These are phyloP conservation scores for Debaryomyces prosopidis DNA, from an alignment of 805 yeast species.

Conservation along the genomic window DNA sequence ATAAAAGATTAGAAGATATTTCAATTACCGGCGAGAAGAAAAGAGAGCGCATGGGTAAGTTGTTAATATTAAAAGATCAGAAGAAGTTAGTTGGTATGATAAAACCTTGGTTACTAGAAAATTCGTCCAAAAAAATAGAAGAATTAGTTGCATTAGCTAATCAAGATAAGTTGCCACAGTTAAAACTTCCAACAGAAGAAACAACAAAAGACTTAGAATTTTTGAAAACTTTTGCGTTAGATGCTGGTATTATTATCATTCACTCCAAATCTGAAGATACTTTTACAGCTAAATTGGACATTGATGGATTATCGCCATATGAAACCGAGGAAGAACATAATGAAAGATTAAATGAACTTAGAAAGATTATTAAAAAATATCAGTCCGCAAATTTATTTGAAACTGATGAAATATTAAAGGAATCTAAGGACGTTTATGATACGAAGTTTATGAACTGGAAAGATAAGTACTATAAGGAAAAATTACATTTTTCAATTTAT, in stretches of 20 bases:
- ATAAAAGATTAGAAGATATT: constrained; percentile 76
- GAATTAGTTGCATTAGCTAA: constrained; percentile 37
- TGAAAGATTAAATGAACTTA: constrained; percentile 50
- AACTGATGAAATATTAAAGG: constrained; percentile 51
- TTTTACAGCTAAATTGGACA: constrained; percentile 62
- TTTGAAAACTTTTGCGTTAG: constrained; percentile 62
- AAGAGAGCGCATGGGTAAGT: constrained; percentile 64
- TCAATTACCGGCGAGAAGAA: constrained; percentile 71
- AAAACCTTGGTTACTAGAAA: constrained; percentile 50
- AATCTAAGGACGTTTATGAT: constrained; percentile 61
- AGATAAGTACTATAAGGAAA: constrained; percentile 78
- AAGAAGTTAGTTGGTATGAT: constrained; percentile 65
- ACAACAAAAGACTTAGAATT: constrained; percentile 56
- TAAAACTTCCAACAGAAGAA: constrained; percentile 47
- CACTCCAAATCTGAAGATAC: constrained; percentile 60
- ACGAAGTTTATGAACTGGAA: constrained; percentile 81
- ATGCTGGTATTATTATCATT: constrained; percentile 63
- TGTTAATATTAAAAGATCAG: constrained; percentile 68
- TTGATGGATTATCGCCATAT: constrained; percentile 70
- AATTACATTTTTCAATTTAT: constrained; percentile 65
- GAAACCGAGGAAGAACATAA: constrained; percentile 68
- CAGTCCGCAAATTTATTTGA: constrained; percentile 65
- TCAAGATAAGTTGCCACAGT: constrained; percentile 24
- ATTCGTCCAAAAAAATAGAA: constrained; percentile 25
- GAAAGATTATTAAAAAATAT: constrained; percentile 60